Evolutionary conservation across 805 yeast species (phyloP), one percentile per base, ranked within the genome.

Genomic region (Yarrowia sp.): DNA sequence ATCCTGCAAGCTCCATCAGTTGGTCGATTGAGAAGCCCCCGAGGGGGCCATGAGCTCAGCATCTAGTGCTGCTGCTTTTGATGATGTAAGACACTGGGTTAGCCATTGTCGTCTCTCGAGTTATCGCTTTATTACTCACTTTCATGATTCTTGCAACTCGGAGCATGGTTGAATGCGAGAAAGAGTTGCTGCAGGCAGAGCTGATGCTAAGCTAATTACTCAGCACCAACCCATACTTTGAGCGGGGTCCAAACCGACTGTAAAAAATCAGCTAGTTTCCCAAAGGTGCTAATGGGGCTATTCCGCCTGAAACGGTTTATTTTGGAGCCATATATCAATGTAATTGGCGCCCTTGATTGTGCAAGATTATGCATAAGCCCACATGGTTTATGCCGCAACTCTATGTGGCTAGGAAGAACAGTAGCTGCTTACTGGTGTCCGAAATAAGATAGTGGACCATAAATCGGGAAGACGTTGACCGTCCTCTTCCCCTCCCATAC

Each of bases 1-100:
- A 80, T 0, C 99, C 99, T 0, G 99, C 99, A 46, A 95, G 80
- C 76, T 95, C 99, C 99, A 95, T 95, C 41, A 58, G 63, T 43
- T 58, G 63, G 11, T 58, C 63, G n/a, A 58, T 58, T n/a, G 51
- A 41, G 10, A 58, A 58, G 41, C 63, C 63, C 63, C 63, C 3
- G 51, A 10, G 17, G 49, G 32, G 41, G 51, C 51, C 63, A 58
- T 58, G 21, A 58, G 63, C 32, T 41, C 49, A 22, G 51, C 51
- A 16, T 58, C 63, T 22, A 58, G 51, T 2, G 49, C 51, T 16
- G 63, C 63, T 58, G 63, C 63, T 41, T 43, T 58, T 28, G 63
- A 41, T 1, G 63, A 58, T 16, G 63, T 41, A 41, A 58, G 63
- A 21, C 49, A 58, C 63, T 58, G 61, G 1, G 61, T 54, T 54